Conservation (phyloP, 2,329 filamentous ascomycete genomes). For the Alternaria ethzedia region DNA sequence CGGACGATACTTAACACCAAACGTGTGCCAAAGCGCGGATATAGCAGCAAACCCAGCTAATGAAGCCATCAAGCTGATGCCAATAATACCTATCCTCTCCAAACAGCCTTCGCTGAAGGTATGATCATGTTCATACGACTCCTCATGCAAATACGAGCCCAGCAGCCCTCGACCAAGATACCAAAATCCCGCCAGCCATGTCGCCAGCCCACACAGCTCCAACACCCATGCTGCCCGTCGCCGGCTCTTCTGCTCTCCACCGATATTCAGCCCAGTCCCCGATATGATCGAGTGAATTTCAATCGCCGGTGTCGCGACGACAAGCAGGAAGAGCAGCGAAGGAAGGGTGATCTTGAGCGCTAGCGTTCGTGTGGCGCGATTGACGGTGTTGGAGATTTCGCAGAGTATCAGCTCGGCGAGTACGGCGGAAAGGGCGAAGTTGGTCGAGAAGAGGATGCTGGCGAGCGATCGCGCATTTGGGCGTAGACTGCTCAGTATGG, state of each 20-base stretch:
- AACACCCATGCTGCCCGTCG: slow-evolving; percentile 69
- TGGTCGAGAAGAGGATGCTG: slow-evolving; percentile 74
- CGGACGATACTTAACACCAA: slow-evolving; percentile 68
- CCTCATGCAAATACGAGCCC: slow-evolving; percentile 57
- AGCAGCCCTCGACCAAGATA: slow-evolving; percentile 71
- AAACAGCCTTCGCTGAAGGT: slow-evolving; percentile 63
- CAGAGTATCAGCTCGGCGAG: slow-evolving; percentile 82
- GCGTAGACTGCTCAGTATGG: slow-evolving; percentile 48
- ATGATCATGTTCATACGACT: slow-evolving; percentile 51
- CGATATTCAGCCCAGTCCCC: slow-evolving; percentile 67
- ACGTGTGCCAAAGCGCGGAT: slow-evolving; percentile 84
- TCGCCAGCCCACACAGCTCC: slow-evolving; percentile 66
- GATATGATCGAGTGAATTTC: slow-evolving; percentile 72
- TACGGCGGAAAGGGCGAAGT: slow-evolving; percentile 77
- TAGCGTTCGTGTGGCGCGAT: slow-evolving; percentile 68
- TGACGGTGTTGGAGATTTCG: slow-evolving; percentile 80
- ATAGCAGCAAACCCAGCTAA: slow-evolving; percentile 91
- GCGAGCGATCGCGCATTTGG: slow-evolving; percentile 51
- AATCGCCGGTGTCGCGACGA: slow-evolving; percentile 78
- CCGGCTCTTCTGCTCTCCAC: slow-evolving; percentile 62
- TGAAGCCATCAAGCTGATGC: slow-evolving; percentile 84
- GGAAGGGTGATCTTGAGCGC: slow-evolving; percentile 74
- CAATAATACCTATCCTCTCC: slow-evolving; percentile 79
- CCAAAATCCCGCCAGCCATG: slow-evolving; percentile 80
- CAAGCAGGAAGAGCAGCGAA: slow-evolving; percentile 72